Conservation (phyloP, 768 basidiomycete species). For the Kwoniella mangroviensis region DNA sequence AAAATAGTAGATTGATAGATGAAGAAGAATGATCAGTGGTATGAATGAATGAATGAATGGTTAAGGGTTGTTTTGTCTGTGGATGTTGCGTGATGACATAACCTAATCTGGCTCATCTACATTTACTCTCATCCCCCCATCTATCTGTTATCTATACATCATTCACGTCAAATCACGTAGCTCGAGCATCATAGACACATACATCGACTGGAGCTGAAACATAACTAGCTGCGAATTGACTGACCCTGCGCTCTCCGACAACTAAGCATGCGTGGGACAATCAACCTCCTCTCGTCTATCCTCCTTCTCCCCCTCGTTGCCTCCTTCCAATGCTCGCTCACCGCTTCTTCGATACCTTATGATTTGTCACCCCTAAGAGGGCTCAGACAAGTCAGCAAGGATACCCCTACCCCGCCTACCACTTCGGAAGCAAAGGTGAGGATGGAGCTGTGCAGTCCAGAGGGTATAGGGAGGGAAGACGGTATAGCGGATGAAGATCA, state of each 20-base stretch:
- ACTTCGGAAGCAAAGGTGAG: conserved; percentile 44
- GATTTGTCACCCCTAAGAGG: conserved; percentile 46
- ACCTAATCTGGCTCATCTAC: not conserved
- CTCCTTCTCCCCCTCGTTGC: conserved; percentile 19
- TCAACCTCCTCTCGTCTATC: not conserved
- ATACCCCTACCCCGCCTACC: conserved; percentile 55
- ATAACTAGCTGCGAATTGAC: too few species aligned
- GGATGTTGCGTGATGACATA: conserved; percentile 8
- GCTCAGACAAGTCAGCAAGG: conserved; percentile 30
- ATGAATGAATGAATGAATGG: not conserved
- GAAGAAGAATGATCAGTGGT: not conserved
- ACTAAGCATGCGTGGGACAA: conserved; percentile 9
- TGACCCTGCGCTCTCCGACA: too few species aligned
- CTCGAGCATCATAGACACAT: too few species aligned
- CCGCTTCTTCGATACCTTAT: conserved; percentile 41
- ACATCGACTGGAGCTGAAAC: too few species aligned
- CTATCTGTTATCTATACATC: too few species aligned
- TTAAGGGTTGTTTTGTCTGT: not conserved
- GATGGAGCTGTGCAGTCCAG: conserved; percentile 51
- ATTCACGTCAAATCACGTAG: too few species aligned
- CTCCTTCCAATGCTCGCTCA: conserved; percentile 38
- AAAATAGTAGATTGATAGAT: too few species aligned
- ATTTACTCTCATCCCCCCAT: too few species aligned
- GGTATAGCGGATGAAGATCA: conserved; percentile 55
- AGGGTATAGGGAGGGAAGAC: conserved; percentile 44